Percentiles rank a stretch among this genome's conserved stretches.
Conservation (phyloP, 169 alveolate genomes). For the Babesia gibsoni region DNA sequence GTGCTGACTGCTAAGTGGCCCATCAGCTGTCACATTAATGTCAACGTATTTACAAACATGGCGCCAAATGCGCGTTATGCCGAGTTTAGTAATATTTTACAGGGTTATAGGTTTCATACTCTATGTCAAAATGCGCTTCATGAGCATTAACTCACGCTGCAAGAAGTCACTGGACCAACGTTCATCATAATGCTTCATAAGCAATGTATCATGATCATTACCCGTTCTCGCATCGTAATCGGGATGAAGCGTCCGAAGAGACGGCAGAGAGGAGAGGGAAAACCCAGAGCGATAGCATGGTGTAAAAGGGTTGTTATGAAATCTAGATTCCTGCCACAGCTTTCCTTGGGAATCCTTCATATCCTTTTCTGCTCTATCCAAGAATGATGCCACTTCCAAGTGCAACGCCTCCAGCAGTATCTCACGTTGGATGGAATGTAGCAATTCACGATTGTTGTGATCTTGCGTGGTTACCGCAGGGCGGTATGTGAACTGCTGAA, state of each 20-base stretch:
- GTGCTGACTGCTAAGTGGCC: too few relatives aligned
- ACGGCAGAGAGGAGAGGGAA: constrained; percentile 38
- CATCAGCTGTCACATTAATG: too few relatives aligned
- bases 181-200: not conserved
- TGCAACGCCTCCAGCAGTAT: constrained; percentile 44
- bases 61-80: too few relatives aligned
- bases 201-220: constrained; percentile 31
- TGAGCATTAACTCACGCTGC: constrained; percentile 29
- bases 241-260: constrained; percentile 32
- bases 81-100: too few relatives aligned
- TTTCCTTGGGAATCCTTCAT: not conserved
- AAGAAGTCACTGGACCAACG: constrained; percentile 31
- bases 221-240: constrained; percentile 37
- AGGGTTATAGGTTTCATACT: too few relatives aligned
- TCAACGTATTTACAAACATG: too few relatives aligned
- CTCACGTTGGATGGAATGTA: constrained; percentile 22
- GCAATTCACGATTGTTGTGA: not conserved
- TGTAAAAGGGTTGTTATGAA: not conserved
- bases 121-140: constrained; percentile 32
- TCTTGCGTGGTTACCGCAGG: constrained; percentile 7
- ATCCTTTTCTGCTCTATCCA: not conserved
- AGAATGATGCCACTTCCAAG: constrained; percentile 36
- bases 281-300: constrained; percentile 32
- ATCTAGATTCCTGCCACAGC: constrained; percentile 2
- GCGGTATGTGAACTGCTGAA: not conserved